Percentiles rank a stretch among this genome's conserved stretches.
These are phyloP conservation scores for Geosmithia putterillii DNA, from an alignment of 2,329 filamentous ascomycete species.

Conservation along the genomic window DNA sequence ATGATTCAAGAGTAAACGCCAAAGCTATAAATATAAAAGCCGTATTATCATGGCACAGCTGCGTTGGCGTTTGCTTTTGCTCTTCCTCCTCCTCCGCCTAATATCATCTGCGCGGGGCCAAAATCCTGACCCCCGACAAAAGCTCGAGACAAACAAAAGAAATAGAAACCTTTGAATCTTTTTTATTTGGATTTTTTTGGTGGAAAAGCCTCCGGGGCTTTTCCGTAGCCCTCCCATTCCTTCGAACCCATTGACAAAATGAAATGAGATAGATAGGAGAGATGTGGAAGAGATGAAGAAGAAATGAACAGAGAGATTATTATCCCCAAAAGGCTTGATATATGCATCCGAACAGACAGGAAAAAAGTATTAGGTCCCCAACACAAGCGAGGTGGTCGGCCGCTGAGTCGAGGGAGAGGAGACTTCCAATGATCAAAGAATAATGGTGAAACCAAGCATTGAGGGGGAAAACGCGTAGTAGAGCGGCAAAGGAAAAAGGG, in stretches of 20 bases:
- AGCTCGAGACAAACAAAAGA: neutral
- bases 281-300: neutral
- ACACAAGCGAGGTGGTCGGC: conserved; percentile 3
- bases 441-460: neutral
- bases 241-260: neutral
- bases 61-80: neutral
- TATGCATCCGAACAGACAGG: neutral
- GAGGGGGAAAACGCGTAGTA: neutral
- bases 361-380: conserved; percentile 2
- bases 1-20: too few relatives aligned
- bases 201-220: conserved; percentile 2
- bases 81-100: neutral
- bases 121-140: too few relatives aligned
- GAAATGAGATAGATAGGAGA: neutral
- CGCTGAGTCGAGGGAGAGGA: neutral
- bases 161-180: neutral
- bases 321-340: neutral
- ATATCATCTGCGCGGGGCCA: too few relatives aligned
- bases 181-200: neutral
- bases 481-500: neutral
- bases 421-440: neutral
- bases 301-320: conserved; percentile 1
- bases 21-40: neutral
- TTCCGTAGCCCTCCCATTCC: neutral
- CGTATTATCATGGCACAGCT: neutral